phyloP scores from a whole-genome alignment of 2,329 filamentous ascomycete genomes.

The Chlorencoelia australis region DNA sequence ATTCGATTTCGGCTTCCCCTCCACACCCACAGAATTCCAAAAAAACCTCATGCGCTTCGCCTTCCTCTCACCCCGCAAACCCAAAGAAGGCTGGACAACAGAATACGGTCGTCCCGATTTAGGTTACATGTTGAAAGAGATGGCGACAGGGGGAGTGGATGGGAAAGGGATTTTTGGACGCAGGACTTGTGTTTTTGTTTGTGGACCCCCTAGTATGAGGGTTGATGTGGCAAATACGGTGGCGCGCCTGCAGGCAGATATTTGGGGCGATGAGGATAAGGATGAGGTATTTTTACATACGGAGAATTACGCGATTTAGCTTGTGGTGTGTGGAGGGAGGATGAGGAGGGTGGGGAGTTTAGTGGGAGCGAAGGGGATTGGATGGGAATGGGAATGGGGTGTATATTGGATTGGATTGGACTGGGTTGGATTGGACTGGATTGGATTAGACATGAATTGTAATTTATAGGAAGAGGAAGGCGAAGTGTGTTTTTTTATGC shows the following conservation, averaged over 20 bases:
- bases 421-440: not conserved
- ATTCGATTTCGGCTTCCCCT: constrained; percentile 75
- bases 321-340: not conserved
- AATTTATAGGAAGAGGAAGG: no score
- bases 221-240: constrained; percentile 81
- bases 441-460: no score
- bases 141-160: constrained; percentile 61
- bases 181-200: constrained; percentile 83
- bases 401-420: not conserved
- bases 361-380: not conserved
- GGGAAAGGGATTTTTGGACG: constrained; percentile 64
- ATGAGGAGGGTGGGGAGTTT: not conserved
- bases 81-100: constrained; percentile 78
- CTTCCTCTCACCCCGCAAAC: constrained; percentile 60
- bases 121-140: constrained; percentile 73
- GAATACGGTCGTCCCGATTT: constrained; percentile 89
- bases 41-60: constrained; percentile 86
- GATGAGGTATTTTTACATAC: constrained; percentile 93
- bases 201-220: constrained; percentile 78
- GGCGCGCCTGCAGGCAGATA: constrained; percentile 69
- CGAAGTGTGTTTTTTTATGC: no score
- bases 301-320: constrained; percentile 81
- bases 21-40: constrained; percentile 77
- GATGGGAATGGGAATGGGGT: not conserved
- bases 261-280: constrained; percentile 66